phyloP scores from a whole-genome alignment of 495 filamentous ascomycete genomes.

The Tuber melanosporum region DNA sequence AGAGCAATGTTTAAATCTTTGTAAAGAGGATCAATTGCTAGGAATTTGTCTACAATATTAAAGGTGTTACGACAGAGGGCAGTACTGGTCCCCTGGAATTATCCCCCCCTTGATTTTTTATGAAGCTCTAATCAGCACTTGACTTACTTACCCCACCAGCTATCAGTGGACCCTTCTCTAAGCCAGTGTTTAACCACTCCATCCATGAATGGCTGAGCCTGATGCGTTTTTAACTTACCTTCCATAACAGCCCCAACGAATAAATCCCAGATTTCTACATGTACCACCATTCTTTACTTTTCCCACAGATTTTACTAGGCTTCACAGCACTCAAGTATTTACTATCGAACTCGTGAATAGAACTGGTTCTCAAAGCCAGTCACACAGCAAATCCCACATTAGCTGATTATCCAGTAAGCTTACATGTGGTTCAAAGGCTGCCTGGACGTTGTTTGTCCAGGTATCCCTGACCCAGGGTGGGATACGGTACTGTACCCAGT shows the following conservation, averaged over 20 bases:
- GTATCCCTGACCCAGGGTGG: neutral
- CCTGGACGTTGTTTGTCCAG: neutral
- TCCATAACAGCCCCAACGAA: neutral
- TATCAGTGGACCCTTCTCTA: neutral
- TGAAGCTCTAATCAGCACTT: neutral
- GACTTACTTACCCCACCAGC: neutral
- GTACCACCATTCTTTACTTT: too few relatives aligned
- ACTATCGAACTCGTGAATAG: neutral
- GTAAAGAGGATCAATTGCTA: too few relatives aligned
- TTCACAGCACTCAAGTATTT: neutral
- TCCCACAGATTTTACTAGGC: neutral
- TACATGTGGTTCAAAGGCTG: neutral
- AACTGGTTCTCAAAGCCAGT: neutral
- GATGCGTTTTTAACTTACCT: too few relatives aligned
- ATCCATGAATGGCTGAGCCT: neutral
- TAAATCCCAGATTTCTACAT: neutral
- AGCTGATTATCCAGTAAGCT: neutral
- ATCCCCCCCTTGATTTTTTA: neutral
- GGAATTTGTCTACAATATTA: neutral
- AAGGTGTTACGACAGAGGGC: neutral
- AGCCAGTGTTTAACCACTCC: neutral
- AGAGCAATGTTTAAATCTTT: neutral
- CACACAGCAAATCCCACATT: neutral
- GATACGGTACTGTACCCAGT: neutral
- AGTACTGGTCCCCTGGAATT: neutral